Percentiles rank a stretch among this genome's conserved stretches.
phyloP scores from a whole-genome alignment of 441 rosid species.

The Arabidopsis lyrata region DNA sequence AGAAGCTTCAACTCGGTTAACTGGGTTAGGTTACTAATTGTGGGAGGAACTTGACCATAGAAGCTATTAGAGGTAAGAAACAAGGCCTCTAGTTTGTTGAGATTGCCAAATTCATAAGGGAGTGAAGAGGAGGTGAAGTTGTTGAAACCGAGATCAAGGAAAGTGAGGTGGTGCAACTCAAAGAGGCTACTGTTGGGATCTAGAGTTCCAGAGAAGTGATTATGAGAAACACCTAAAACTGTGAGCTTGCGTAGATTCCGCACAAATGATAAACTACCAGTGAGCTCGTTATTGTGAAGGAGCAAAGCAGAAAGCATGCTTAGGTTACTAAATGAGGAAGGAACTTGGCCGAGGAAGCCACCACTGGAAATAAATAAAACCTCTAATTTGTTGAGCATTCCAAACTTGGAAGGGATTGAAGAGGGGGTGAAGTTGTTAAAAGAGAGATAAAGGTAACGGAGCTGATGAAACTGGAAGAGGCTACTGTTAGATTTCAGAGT shows the following conservation, averaged over 20 bases:
- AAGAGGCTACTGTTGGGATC: conserved; percentile 16
- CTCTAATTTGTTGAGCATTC: neutral
- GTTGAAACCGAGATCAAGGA: neutral
- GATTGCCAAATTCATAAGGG: neutral
- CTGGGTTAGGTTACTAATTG: neutral
- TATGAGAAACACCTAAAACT: neutral
- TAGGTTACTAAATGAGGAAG: conserved; percentile 1
- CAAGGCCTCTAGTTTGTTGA: neutral
- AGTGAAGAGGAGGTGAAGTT: neutral
- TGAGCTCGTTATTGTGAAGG: neutral
- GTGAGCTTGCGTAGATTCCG: neutral
- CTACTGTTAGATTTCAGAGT: neutral
- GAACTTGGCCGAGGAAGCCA: conserved; percentile 9
- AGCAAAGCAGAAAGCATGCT: neutral
- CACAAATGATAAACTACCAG: conserved; percentile 1
- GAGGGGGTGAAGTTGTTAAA: neutral
- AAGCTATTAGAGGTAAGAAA: neutral
- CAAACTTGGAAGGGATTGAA: neutral
- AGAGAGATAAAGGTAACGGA: neutral
- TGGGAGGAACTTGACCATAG: neutral
- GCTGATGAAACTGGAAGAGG: neutral
- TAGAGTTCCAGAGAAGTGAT: neutral
- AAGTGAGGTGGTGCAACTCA: neutral
- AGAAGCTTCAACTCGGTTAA: neutral
- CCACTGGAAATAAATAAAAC: neutral